phyloP scores from a whole-genome alignment of 129 eudicot species.

The Flaveria robusta region DNA sequence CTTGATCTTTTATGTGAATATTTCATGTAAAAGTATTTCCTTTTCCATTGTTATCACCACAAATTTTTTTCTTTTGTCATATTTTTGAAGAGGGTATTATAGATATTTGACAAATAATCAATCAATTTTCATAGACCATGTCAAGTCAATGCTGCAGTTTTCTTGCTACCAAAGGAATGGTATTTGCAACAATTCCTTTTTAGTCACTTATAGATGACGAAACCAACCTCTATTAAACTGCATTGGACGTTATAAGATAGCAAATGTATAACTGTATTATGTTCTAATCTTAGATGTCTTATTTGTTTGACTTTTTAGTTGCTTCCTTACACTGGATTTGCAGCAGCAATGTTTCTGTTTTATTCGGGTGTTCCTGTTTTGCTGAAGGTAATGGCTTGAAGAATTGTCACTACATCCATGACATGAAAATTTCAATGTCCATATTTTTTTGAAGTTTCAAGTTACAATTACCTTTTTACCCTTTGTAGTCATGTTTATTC shows the following conservation, averaged over 20 bases:
- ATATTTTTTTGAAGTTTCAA: background rate
- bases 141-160: no score
- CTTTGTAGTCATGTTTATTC: constrained; percentile 11
- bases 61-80: no score
- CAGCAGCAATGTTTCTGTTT: constrained; percentile 85
- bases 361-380: constrained; percentile 89
- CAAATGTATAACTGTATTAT: background rate
- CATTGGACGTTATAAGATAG: background rate
- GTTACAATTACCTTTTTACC: constrained; percentile 2
- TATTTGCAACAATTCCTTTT: no score
- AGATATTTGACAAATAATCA: background rate
- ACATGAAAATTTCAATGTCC: background rate
- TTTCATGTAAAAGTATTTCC: background rate
- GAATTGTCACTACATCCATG: background rate
- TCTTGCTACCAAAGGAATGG: no score
- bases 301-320: constrained; percentile 48
- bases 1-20: background rate
- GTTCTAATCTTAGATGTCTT: constrained; percentile 1
- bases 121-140: background rate
- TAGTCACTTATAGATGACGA: background rate
- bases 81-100: background rate
- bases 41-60: no score
- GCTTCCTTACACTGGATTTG: constrained; percentile 81
- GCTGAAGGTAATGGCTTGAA: constrained; percentile 58
- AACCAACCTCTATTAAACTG: background rate